Percentiles rank a stretch among this genome's conserved stretches.
These are phyloP conservation scores for Pestalotiopsis sp. DNA, from an alignment of 2,329 filamentous ascomycete genomes.

Conservation along the genomic window DNA sequence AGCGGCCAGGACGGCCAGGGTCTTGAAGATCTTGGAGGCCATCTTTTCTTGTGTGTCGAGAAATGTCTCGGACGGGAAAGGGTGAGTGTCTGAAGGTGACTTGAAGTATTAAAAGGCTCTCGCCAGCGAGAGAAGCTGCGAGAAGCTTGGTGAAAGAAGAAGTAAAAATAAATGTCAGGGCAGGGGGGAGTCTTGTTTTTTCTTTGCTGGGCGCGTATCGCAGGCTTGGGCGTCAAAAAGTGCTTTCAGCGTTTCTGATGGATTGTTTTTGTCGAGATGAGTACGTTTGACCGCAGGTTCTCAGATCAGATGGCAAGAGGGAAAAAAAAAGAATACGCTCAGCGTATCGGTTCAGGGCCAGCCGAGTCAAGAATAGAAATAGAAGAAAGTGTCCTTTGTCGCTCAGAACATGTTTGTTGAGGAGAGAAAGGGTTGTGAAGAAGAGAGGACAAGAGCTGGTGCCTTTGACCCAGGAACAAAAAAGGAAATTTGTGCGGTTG, in stretches of 20 bases:
- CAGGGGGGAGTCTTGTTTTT: not conserved
- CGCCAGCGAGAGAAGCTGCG: conserved; percentile 6
- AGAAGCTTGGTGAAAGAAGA: not conserved
- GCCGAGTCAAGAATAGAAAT: conserved; percentile 23
- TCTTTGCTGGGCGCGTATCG: not conserved
- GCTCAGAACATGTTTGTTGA: conserved; percentile 6
- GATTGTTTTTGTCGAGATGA: not conserved
- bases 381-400: conserved; percentile 13
- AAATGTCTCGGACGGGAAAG: not conserved
- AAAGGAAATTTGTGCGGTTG: no score
- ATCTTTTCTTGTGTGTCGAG: conserved; percentile 17
- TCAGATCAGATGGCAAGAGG: not conserved
- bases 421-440: conserved; percentile 14
- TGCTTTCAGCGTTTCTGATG: not conserved
- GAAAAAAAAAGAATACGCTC: conserved; percentile 14
- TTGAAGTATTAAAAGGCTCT: conserved; percentile 2
- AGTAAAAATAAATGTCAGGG: not conserved
- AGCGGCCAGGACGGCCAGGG: conserved; percentile 31
- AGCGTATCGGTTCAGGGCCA: conserved; percentile 15
- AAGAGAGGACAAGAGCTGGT: conserved; percentile 12
- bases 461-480: conserved; percentile 1
- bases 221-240: not conserved
- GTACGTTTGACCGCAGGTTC: not conserved
- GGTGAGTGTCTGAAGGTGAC: conserved; percentile 4
- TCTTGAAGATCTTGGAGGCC: conserved; percentile 15